Evolutionary conservation across 495 filamentous ascomycete species (phyloP), one percentile per base, ranked within the genome.

Genomic region (Aspergillus bertholletiae): DNA sequence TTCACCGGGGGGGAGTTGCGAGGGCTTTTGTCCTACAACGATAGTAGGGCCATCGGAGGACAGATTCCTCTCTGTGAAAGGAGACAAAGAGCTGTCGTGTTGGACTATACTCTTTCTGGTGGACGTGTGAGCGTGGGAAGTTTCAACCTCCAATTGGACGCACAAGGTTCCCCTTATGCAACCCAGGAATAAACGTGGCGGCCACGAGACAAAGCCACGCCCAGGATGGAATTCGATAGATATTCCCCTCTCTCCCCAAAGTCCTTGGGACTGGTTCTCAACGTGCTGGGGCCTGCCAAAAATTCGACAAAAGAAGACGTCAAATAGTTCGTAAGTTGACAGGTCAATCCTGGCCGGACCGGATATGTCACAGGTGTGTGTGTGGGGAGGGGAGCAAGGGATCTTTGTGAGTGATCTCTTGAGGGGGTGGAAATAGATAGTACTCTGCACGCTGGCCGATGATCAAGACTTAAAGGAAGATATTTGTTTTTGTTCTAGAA

Each of bases 161-260:
- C 28, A 30, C 24, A 28, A 39, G 20, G 28, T 11, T 22, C n/a
- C 7, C 23, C 6, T 18, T 26, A 34, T 35, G 35, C 49, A 44
- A 4, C 13, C 23, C 54, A 55, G 49, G 55, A 53, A 64, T 62
- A 59, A 74, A 74, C 71, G 70, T 74, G 72, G 72, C 70, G 60
- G 67, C 70, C 70, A 74, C 70, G 70, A 73, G 70, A 66, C 53
- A 35, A 40, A 41, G 53, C 49, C 40, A 61, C 55, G 62, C 61
- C 59, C 15, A n/a, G 51, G 58, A 40, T 27, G 55, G 48, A 37
- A n/a, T n/a, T n/a, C n/a, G n/a, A n/a, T n/a, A n/a, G n/a, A n/a
- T n/a, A n/a, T n/a, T n/a, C n/a, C n/a, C n/a, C n/a, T n/a, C n/a
- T 28, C 18, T 21, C 39, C 39, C 27, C 18, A 22, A 23, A 40